Evolutionary conservation across 1,284 basidiomycete species (phyloP).

Genomic region (Trichosporon sp.): DNA sequence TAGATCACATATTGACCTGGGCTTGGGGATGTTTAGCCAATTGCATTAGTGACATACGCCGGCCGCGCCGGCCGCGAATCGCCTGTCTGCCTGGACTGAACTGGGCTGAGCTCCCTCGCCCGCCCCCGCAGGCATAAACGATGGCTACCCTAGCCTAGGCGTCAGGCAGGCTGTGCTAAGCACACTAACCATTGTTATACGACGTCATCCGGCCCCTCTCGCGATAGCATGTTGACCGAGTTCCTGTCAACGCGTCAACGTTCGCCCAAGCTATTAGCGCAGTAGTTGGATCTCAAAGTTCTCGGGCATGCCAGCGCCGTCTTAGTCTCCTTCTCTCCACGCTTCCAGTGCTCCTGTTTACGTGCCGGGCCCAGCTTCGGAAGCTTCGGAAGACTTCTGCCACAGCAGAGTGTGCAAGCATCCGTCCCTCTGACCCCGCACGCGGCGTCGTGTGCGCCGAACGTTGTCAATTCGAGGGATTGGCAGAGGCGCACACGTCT

Average conservation of each 20-base stretch:
- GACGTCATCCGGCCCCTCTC: neutral
- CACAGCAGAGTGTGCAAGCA: neutral
- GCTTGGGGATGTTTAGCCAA: neutral
- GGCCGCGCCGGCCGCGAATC: neutral
- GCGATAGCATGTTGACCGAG: constrained; percentile 1
- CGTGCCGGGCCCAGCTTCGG: neutral
- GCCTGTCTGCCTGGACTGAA: neutral
- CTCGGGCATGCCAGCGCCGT: neutral
- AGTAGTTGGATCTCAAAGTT: neutral
- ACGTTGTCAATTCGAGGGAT: neutral
- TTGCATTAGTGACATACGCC: constrained; percentile 9
- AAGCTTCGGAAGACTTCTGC: neutral
- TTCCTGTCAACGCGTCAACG: neutral
- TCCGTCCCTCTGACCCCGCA: neutral
- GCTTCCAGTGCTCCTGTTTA: neutral
- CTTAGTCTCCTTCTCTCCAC: neutral
- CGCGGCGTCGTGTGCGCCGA: neutral
- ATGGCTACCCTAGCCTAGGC: neutral
- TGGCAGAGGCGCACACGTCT: neutral
- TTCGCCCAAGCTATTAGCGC: neutral
- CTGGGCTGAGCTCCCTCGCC: neutral
- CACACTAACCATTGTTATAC: constrained; percentile 3
- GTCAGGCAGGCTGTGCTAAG: neutral
- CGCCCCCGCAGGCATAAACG: neutral
- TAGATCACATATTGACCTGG: neutral